A percentile compares a stretch with the other conserved stretches of the same genome.
Conservation (phyloP, 441 rosid species). For the Bruguiera hainesii region DNA sequence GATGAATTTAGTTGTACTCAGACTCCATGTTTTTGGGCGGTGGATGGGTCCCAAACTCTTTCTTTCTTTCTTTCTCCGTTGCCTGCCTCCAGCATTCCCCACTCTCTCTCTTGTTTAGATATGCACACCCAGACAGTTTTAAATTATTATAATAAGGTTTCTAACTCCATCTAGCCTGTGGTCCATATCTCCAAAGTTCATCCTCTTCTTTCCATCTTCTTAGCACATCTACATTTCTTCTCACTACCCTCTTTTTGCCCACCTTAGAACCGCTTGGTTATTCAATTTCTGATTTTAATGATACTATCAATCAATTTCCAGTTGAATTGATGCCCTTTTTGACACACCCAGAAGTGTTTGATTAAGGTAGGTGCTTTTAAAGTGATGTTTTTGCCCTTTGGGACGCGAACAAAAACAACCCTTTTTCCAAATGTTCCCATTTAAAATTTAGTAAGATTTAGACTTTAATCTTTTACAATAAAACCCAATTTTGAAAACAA, state of each 20-base stretch:
- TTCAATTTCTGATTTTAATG: background rate
- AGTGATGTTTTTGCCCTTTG: too few species aligned
- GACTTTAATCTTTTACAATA: too few species aligned
- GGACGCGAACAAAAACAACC: too few species aligned
- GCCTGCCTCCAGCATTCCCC: slow-evolving; percentile 26
- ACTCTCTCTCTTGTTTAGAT: slow-evolving; percentile 20
- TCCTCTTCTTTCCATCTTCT: background rate
- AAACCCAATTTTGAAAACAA: too few species aligned
- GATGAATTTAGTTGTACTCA: slow-evolving; percentile 32
- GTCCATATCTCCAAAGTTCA: slow-evolving; percentile 18
- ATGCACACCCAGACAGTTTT: background rate
- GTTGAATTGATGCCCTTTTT: background rate
- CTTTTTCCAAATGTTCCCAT: too few species aligned
- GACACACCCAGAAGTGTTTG: too few species aligned
- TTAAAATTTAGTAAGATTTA: too few species aligned
- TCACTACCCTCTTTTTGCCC: background rate
- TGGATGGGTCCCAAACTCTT: slow-evolving; percentile 65
- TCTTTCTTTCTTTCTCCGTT: slow-evolving; percentile 24
- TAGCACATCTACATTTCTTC: background rate
- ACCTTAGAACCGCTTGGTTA: background rate
- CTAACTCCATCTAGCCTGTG: background rate
- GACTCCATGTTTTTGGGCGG: slow-evolving; percentile 64
- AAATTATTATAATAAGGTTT: background rate
- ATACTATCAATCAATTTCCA: background rate
- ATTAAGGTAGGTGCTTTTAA: too few species aligned